A percentile compares a stretch with the other conserved stretches of the same genome.
Evolutionary conservation across 2,329 filamentous ascomycete species (phyloP).

Genomic region (Sporothrix pseudoabietina): DNA sequence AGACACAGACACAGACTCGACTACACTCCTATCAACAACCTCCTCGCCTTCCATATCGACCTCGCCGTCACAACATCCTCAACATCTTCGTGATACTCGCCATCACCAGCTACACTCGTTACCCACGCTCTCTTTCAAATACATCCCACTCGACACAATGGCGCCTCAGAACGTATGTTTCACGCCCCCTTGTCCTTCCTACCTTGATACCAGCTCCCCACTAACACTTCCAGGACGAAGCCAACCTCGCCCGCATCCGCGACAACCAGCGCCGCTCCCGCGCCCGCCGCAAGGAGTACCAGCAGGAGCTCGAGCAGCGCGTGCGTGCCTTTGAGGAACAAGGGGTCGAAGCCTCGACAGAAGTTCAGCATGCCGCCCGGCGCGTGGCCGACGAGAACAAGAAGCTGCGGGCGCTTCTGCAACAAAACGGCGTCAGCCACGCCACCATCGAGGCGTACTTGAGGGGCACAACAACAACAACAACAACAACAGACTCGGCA

Average conservation of each 20-base stretch:
- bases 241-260: conserved; percentile 60
- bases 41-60: not conserved
- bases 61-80: not conserved
- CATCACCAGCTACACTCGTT: not conserved
- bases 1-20: not conserved
- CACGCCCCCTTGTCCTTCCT: not conserved
- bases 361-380: conserved; percentile 70
- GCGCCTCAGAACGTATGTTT: conserved; percentile 27
- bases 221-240: conserved; percentile 32
- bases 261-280: conserved; percentile 79
- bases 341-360: conserved; percentile 68
- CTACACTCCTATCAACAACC: not conserved
- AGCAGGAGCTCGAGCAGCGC: conserved; percentile 68
- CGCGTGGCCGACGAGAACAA: conserved; percentile 70
- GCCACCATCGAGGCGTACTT: conserved; percentile 54
- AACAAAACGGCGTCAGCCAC: conserved; percentile 59
- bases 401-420: conserved; percentile 61
- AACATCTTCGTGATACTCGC: not conserved
- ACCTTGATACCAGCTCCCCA: not conserved
- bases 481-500: not conserved
- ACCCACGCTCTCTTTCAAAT: not conserved
- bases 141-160: not conserved
- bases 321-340: conserved; percentile 64
- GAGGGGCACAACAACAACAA: conserved; percentile 6
- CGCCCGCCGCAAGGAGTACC: conserved; percentile 71